phyloP scores from a whole-genome alignment of 116 monocot genomes.

The Cymodocea nodosa region DNA sequence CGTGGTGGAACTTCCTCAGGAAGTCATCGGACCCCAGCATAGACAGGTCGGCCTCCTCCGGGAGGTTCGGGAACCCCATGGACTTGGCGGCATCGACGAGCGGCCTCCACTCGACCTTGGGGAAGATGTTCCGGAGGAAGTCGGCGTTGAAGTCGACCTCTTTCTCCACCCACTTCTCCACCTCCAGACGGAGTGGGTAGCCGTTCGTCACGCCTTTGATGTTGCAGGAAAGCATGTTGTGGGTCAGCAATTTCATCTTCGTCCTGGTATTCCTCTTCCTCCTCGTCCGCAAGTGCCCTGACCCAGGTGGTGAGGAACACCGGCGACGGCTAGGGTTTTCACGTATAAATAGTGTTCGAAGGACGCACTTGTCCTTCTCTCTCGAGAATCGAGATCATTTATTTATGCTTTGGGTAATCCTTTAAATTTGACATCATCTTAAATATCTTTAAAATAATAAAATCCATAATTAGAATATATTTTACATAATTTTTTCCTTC shows the following conservation, averaged over 20 bases:
- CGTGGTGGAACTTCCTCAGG: constrained; percentile 52
- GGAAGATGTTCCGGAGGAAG: constrained; percentile 49
- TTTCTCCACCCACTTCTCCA: constrained; percentile 29
- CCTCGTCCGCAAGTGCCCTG: too few species aligned
- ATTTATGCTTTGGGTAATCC: too few species aligned
- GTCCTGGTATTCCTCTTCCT: neutral
- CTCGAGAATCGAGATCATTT: too few species aligned
- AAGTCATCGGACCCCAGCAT: constrained; percentile 46
- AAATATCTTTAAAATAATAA: too few species aligned
- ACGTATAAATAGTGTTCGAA: too few species aligned
- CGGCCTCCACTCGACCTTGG: constrained; percentile 47
- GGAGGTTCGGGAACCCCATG: constrained; percentile 22
- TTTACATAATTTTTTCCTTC: too few species aligned
- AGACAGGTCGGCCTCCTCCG: constrained; percentile 31
- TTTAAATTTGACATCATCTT: too few species aligned
- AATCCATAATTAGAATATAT: too few species aligned
- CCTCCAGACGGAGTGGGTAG: constrained; percentile 47
- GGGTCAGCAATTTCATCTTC: constrained; percentile 51
- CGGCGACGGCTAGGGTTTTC: neutral
- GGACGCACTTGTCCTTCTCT: too few species aligned
- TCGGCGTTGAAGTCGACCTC: constrained; percentile 55
- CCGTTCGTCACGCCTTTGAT: constrained; percentile 54
- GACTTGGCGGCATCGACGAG: constrained; percentile 20
- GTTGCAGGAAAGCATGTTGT: constrained; percentile 73
- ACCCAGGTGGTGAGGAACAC: neutral